Evolutionary conservation across 1,139 yeast genomes (phyloP), one percentile per base, ranked within the genome.

Genomic region (Trichomonascaceae sp.): DNA sequence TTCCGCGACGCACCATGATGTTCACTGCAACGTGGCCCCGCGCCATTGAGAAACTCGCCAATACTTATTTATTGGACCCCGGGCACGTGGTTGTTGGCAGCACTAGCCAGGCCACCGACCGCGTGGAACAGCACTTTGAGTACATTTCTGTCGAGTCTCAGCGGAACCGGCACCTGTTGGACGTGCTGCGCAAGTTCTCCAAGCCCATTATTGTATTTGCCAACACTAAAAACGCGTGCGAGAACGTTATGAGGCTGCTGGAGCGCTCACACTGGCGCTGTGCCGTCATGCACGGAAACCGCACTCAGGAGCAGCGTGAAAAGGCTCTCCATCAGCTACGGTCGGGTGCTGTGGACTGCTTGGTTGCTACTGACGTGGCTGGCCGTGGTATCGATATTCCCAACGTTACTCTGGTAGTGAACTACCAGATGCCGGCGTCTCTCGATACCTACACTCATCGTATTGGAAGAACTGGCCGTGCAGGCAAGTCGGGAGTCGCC

Each of bases 401-500:
- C 0, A 71, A 81, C 46, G 93, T 89, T 6, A 71, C 92, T 0
- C 56, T 87, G 29, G 97, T 89, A 5, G 58, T 87, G 13, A 89
- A 89, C 54, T 85, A 69, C 50, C 94, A 87, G 48, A 79, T 87
- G 92, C 62, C 85, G 11, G 69, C 66, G 39, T 65, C 66, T 29
- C 71, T 84, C 33, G 95, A 85, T 41, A 87, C 80, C 41, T 89
- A 85, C 48, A 73, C 89, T 20, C 98, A 89, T 56, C 67, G 97
- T 50, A 80, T 89, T 36, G 98, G 98, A 34, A 74, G 98, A 57
- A 89, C 98, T 1, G 98, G 97, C 23, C 71, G 98, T 52, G 96
- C 96, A 0, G 97, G 96, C 1, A 72, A 71, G 33, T 54, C 54
- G 4, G 97, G 98, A 33, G 62, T 68, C 5, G 79, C 95, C 11